Conservation (phyloP, 2,329 filamentous ascomycete genomes). For the Neobulgaria alba region DNA sequence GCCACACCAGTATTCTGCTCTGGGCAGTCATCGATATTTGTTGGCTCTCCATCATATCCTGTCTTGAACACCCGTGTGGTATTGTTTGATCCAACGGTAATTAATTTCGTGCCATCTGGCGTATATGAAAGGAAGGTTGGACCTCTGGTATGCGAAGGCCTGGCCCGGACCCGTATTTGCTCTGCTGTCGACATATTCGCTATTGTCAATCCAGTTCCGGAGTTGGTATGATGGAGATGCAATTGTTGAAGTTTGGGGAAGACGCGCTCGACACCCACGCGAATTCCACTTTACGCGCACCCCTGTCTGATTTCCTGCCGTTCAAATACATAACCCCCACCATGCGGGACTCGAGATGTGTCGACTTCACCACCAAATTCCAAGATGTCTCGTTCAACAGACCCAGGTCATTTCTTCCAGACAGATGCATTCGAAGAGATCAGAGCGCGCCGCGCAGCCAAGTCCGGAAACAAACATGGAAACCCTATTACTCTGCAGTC, state of each 20-base stretch:
- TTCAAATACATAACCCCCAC: too few relatives aligned
- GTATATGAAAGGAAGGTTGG: conserved; percentile 85
- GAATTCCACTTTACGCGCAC: conserved; percentile 18
- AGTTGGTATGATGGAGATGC: conserved; percentile 9
- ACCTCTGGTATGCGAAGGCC: conserved; percentile 75
- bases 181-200: conserved; percentile 27
- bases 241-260: conserved; percentile 4
- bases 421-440: conserved; percentile 46
- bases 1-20: conserved; percentile 78
- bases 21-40: conserved; percentile 82
- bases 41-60: conserved; percentile 84
- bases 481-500: conserved; percentile 71
- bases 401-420: conserved; percentile 83
- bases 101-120: conserved; percentile 73
- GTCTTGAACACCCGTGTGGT: conserved; percentile 89
- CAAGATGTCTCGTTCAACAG: conserved; percentile 56
- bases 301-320: conserved; percentile 17
- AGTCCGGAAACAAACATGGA: conserved; percentile 69
- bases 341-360: too few relatives aligned
- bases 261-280: conserved; percentile 9
- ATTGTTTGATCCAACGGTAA: conserved; percentile 91
- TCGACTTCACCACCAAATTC: not conserved
- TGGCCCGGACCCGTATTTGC: conserved; percentile 45
- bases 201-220: too few relatives aligned
- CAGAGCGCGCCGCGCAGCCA: conserved; percentile 55